phyloP scores from a whole-genome alignment of 2,329 filamentous ascomycete species.

The Microdochium trichocladiopsis region DNA sequence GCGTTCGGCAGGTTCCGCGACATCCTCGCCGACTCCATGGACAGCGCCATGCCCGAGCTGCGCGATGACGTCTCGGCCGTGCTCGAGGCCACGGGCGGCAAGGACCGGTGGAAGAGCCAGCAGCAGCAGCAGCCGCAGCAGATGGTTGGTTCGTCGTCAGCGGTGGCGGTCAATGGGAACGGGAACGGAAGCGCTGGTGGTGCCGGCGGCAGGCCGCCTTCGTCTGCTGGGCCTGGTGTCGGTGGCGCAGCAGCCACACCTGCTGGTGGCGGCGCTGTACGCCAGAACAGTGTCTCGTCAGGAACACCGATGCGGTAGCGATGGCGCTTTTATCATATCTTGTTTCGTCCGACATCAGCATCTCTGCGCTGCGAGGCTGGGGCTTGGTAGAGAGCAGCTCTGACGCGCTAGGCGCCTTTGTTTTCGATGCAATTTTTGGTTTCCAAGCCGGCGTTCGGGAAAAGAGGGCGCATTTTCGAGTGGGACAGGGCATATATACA shows the following conservation, averaged over 20 bases:
- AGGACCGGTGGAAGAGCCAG: not conserved
- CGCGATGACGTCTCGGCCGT: constrained; percentile 43
- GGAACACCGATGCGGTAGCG: not conserved
- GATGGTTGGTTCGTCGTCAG: not conserved
- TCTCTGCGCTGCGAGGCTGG: too few species aligned
- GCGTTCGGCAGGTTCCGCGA: constrained; percentile 57
- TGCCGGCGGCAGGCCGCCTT: not conserved
- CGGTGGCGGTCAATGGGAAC: too few species aligned
- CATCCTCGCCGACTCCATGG: constrained; percentile 52
- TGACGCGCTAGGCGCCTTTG: too few species aligned
- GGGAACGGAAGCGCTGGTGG: not conserved
- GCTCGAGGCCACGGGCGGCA: constrained; percentile 33
- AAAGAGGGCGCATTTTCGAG: too few species aligned
- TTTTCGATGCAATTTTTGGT: too few species aligned
- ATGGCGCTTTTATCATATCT: too few species aligned
- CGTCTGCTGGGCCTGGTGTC: not conserved
- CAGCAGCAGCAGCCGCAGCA: not conserved
- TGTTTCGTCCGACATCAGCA: too few species aligned
- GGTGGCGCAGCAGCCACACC: not conserved
- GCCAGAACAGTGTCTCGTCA: not conserved
- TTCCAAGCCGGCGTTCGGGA: too few species aligned
- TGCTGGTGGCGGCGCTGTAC: not conserved
- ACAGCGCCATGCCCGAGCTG: constrained; percentile 51
- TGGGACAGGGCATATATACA: too few species aligned
- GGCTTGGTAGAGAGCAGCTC: too few species aligned